Conservation (phyloP, 805 yeast genomes). For the Zygoascus bituminiphila region DNA sequence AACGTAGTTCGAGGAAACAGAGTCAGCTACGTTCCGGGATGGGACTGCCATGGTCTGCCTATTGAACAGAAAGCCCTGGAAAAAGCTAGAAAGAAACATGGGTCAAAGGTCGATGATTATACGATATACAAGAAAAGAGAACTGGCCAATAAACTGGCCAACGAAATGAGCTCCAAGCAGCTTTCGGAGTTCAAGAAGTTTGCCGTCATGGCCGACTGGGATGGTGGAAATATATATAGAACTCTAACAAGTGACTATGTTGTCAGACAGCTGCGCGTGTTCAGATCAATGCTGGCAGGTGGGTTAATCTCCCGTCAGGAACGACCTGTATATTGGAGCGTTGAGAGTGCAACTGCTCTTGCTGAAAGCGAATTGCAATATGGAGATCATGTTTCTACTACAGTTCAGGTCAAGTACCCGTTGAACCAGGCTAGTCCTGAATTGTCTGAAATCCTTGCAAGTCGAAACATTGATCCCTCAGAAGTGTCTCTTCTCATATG, state of each 20-base stretch:
- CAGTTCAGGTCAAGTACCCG: conserved; percentile 66
- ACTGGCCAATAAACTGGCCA: conserved; percentile 64
- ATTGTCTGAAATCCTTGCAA: not conserved
- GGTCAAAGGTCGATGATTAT: conserved; percentile 20
- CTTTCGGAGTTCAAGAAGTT: conserved; percentile 53
- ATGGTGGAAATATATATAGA: conserved; percentile 44
- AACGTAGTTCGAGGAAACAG: conserved; percentile 54
- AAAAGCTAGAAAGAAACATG: conserved; percentile 34
- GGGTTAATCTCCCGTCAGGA: conserved; percentile 74
- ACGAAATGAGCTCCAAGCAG: conserved; percentile 57
- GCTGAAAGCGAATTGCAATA: conserved; percentile 97
- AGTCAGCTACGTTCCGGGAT: conserved; percentile 79
- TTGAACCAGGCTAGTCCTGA: conserved; percentile 21
- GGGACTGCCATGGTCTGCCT: conserved; percentile 99
- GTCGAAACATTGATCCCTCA: not conserved
- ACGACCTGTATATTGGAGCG: conserved; percentile 97
- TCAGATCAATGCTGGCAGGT: conserved; percentile 52
- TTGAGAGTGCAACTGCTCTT: conserved; percentile 85
- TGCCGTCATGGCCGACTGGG: conserved; percentile 82
- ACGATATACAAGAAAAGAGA: conserved; percentile 49
- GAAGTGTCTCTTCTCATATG: conserved; percentile 45
- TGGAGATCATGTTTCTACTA: conserved; percentile 61
- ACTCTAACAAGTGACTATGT: conserved; percentile 72
- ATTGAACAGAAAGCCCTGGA: conserved; percentile 78
- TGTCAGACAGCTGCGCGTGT: conserved; percentile 61